Base-by-base conservation (phyloP, 75 land plant species). In the Ceratopteris richardii region DNA sequence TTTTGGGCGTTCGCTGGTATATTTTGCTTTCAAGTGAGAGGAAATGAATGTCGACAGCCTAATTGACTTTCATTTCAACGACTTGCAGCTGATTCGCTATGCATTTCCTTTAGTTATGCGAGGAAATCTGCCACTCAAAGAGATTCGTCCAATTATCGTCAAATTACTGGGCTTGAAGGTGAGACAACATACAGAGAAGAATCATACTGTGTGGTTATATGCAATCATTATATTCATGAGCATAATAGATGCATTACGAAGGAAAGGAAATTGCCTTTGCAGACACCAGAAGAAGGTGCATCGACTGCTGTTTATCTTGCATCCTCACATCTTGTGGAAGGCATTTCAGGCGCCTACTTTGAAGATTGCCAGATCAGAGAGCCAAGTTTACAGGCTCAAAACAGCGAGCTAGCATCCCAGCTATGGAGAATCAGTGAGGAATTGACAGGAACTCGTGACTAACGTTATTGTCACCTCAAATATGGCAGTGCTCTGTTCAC, bases 231-330 rank as follows among this genome's bases (percentile, higher is more conserved):
- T n/a, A n/a, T n/a, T n/a, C n/a, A n/a, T n/a, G n/a, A n/a, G n/a
- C n/a, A n/a, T n/a, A n/a, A n/a, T n/a, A n/a, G n/a, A n/a, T n/a
- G n/a, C n/a, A n/a, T n/a, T n/a, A n/a, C n/a, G n/a, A n/a, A n/a
- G n/a, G n/a, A n/a, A n/a, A n/a, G n/a, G n/a, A n/a, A n/a, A n/a
- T n/a, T n/a, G n/a, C n/a, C 37, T 33, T 3, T 33, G 29, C 68
- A 72, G 75, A 65, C 75, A 21, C 75, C 75, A 25, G 70, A 60
- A 19, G 70, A 72, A 66, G 75, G 75, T 12, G 75, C 75, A 26
- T 54, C 62, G 5, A 72, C 75, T 0, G 51, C 54, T 13, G 58
- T 66, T n/a, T 54, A 58, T 41, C 56, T 72, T 17, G 70, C 75
- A 58, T 41, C 61, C n/a, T 51, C 75, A 40, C 14, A 13, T 1